phyloP scores from a whole-genome alignment of 2,329 filamentous ascomycete genomes.

The Diaporthe ilicicola region DNA sequence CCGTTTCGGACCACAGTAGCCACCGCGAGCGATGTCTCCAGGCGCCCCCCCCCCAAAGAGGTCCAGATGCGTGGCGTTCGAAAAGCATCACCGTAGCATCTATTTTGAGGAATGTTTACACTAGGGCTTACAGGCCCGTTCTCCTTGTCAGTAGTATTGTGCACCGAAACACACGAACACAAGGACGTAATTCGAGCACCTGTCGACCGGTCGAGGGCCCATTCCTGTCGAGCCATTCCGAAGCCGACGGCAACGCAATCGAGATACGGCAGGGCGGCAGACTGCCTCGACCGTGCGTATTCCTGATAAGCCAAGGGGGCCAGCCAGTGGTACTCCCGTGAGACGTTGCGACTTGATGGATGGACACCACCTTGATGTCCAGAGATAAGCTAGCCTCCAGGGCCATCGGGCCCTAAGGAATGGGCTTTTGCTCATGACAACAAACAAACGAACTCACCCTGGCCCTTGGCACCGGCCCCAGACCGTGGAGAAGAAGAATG shows the following conservation, averaged over 20 bases:
- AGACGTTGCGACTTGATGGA: not conserved
- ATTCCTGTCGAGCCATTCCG: conserved; percentile 8
- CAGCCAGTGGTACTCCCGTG: not conserved
- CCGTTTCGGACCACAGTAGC: conserved; percentile 11
- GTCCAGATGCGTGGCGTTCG: conserved; percentile 8
- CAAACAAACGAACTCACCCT: not conserved
- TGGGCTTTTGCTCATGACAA: not conserved
- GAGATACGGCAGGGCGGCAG: conserved; percentile 9
- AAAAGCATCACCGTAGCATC: conserved; percentile 23
- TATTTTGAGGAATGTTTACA: not conserved
- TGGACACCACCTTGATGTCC: conserved; percentile 22
- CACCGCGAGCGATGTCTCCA: conserved; percentile 2
- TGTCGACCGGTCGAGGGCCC: not conserved
- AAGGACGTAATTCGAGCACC: not conserved
- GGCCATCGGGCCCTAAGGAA: not conserved
- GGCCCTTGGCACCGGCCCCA: not conserved
- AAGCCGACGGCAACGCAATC: conserved; percentile 17
- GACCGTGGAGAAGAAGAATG: not conserved
- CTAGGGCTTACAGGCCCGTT: not conserved
- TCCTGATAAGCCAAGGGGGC: not conserved
- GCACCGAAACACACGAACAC: not conserved
- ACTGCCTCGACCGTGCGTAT: conserved; percentile 15
- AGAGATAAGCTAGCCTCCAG: conserved; percentile 7
- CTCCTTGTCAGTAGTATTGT: not conserved
- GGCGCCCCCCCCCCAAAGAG: not conserved